Evolutionary conservation across 768 basidiomycete genomes (phyloP).

Genomic region (Naematelia aurantialba): DNA sequence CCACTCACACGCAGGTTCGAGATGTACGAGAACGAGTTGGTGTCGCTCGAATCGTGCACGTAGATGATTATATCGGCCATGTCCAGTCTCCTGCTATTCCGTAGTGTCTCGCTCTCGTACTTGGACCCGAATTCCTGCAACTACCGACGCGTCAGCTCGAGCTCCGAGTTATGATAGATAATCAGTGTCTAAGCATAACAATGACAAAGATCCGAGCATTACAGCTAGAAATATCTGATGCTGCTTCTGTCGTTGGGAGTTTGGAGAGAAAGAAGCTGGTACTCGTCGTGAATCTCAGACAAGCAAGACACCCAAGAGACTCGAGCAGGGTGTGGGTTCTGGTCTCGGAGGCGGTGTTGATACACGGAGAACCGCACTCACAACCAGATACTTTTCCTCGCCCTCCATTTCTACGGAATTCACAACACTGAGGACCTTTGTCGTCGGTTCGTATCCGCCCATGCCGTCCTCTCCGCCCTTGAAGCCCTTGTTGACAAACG

Average conservation of each 20-base stretch:
- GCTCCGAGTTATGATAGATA: too few species aligned
- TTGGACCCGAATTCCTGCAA: slow-evolving; percentile 95
- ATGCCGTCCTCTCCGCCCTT: slow-evolving; percentile 51
- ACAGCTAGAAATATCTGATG: too few species aligned
- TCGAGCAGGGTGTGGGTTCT: too few species aligned
- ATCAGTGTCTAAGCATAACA: too few species aligned
- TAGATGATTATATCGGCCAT: slow-evolving; percentile 91
- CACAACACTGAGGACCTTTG: slow-evolving; percentile 83
- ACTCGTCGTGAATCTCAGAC: too few species aligned
- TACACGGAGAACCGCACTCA: too few species aligned
- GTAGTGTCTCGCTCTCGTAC: slow-evolving; percentile 84
- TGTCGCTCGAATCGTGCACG: slow-evolving; percentile 95
- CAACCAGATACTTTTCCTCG: slow-evolving; percentile 91
- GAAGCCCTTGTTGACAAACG: slow-evolving; percentile 81
- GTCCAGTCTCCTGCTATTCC: slow-evolving; percentile 86
- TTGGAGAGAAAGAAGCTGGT: too few species aligned
- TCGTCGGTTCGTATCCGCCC: slow-evolving; percentile 75
- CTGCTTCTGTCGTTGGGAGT: too few species aligned
- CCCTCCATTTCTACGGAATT: slow-evolving; percentile 93
- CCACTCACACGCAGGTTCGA: slow-evolving; percentile 82
- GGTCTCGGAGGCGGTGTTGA: too few species aligned
- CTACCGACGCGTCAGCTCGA: slow-evolving; percentile 54
- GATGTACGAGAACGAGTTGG: slow-evolving; percentile 97
- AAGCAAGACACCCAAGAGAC: too few species aligned
- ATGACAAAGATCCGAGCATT: too few species aligned